Conservation (phyloP, 345 rosid species). For the Pelargonium nanum region DNA sequence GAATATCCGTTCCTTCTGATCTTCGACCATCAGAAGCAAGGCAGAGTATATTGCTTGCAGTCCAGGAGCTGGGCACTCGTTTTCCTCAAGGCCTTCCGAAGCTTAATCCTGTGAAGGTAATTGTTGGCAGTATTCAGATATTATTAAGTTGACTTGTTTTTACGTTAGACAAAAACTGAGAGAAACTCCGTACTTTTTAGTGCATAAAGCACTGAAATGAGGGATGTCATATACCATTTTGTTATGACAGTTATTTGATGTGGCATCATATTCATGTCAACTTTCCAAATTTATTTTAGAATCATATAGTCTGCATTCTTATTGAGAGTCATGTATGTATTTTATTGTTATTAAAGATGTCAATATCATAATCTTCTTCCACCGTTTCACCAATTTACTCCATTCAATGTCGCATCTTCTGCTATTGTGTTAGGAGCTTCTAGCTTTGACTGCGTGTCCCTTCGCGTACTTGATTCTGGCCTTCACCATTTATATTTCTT, state of each 20-base stretch:
- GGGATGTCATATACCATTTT: neutral
- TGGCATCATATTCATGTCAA: neutral
- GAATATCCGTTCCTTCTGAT: conserved; percentile 74
- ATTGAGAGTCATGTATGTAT: no score
- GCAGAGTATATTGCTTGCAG: conserved; percentile 79
- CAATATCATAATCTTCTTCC: neutral
- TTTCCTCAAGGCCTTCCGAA: conserved; percentile 91
- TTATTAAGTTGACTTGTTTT: neutral
- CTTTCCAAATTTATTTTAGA: neutral
- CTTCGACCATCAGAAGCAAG: conserved; percentile 94
- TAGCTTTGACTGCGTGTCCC: no score
- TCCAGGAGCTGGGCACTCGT: conserved; percentile 70
- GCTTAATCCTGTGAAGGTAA: conserved; percentile 94
- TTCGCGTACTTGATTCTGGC: neutral
- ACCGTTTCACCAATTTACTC: neutral
- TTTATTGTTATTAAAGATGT: no score
- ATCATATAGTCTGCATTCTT: neutral
- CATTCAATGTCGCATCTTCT: neutral
- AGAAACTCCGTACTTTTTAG: neutral
- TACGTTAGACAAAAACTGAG: neutral
- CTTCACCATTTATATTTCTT: no score
- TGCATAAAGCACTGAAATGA: neutral
- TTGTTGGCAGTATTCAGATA: neutral
- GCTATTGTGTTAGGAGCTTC: neutral
- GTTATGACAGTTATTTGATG: neutral